Evolutionary conservation across 2,329 filamentous ascomycete species (phyloP), one percentile per base, ranked within the genome.

Genomic region (Juglanconis oblonga): DNA sequence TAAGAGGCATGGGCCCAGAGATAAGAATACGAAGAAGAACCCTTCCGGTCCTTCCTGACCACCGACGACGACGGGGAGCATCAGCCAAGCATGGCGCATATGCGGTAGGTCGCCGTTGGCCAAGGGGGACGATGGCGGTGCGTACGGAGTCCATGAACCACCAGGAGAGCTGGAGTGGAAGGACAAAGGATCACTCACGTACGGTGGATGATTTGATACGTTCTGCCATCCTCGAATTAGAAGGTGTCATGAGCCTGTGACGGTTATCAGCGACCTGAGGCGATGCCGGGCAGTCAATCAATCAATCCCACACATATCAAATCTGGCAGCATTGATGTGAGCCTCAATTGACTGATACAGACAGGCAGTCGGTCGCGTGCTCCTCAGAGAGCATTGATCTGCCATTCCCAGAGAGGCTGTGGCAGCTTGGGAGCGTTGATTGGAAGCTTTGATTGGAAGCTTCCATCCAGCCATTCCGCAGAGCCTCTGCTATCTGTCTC

Each of bases 161-260:
- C 9, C n/a, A 36, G 33, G 4, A 14, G 49, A 51, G 33, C 14
- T 9, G 24, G 24, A 24, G 24, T 24, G 24, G 24, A 24, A 24
- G 24, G 24, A 24, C 24, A 2, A 24, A 24, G 24, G 24, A 24
- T 2, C 24, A 24, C 24, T 24, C 24, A 24, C 24, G 9, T 14
- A 32, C 5, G 29, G 14, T 31, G 11, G 4, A 14, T 29, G 11
- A 38, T n/a, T 10, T 47, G 44, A 24, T 24, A 47, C 44, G 9
- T 24, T 24, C 17, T 10, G n/a, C 44, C 13, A 38, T 36, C 35
- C 59, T 62, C 52, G 47, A 62, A 52, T 33, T 45, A 62, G 59
- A 62, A 62, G 59, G 59, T 62, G 45, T 31, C 52, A 51, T 33
- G 38, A 40, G 10, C 9, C 8, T 10, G 11, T 7, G 11, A 8